phyloP scores from a whole-genome alignment of 306 rosid species.

The Carpinus fangiana region DNA sequence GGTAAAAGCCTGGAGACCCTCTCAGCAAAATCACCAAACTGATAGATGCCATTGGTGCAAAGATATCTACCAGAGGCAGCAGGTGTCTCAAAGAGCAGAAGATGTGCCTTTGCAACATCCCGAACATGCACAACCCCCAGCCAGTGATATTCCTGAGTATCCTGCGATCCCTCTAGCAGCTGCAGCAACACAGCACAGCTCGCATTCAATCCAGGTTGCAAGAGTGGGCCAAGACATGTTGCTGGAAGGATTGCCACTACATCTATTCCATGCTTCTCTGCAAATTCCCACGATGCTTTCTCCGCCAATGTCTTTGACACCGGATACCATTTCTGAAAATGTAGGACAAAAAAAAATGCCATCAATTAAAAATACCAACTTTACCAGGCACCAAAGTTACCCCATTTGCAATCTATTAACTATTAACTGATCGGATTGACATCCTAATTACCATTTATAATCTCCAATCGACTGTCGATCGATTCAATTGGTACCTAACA shows the following conservation, averaged over 20 bases:
- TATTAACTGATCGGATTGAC: too few relatives aligned
- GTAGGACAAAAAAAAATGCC: background rate
- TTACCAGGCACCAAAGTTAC: too few relatives aligned
- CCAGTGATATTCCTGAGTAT: slow-evolving; percentile 84
- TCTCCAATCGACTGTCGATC: too few relatives aligned
- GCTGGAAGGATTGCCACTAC: slow-evolving; percentile 70
- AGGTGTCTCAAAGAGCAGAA: slow-evolving; percentile 59
- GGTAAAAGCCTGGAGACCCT: slow-evolving; percentile 60
- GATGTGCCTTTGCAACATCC: slow-evolving; percentile 67
- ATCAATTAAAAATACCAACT: background rate
- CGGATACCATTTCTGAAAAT: slow-evolving; percentile 70
- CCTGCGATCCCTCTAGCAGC: slow-evolving; percentile 65
- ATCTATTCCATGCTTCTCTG: slow-evolving; percentile 44
- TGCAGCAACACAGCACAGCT: slow-evolving; percentile 69
- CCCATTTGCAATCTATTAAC: too few relatives aligned
- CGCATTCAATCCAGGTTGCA: slow-evolving; percentile 71
- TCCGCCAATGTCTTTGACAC: slow-evolving; percentile 86
- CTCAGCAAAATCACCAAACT: slow-evolving; percentile 56
- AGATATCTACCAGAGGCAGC: slow-evolving; percentile 78
- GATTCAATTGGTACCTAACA: too few relatives aligned
- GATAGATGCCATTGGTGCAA: slow-evolving; percentile 78
- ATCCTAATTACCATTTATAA: too few relatives aligned
- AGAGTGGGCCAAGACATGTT: slow-evolving; percentile 64
- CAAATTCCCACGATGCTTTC: slow-evolving; percentile 74
- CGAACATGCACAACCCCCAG: slow-evolving; percentile 80